These are phyloP conservation scores for Ogataea pilisensis DNA, from an alignment of 805 yeast species.

Conservation along the genomic window DNA sequence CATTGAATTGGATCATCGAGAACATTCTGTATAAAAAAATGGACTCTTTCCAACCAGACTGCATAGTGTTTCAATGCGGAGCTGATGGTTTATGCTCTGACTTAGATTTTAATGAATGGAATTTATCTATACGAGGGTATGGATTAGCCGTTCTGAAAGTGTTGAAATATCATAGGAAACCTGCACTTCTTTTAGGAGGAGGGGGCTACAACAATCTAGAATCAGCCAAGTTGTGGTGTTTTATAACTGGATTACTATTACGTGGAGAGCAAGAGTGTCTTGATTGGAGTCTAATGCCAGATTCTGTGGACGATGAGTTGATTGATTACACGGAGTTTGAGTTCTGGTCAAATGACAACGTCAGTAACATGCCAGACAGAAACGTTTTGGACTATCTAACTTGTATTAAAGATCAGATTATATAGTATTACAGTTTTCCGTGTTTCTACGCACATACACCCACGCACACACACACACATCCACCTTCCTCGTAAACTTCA, in stretches of 20 bases:
- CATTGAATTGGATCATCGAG: constrained; percentile 34
- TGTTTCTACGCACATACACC: neutral
- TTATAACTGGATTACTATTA: constrained; percentile 30
- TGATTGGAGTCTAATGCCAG: constrained; percentile 33
- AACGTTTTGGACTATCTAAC: constrained; percentile 31
- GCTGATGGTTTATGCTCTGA: constrained; percentile 72
- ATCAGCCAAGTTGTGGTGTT: constrained; percentile 59
- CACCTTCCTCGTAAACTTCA: neutral
- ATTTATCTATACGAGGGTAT: constrained; percentile 51
- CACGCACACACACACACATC: neutral
- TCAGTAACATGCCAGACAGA: constrained; percentile 30
- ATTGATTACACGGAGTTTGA: constrained; percentile 16
- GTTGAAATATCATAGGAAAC: constrained; percentile 25
- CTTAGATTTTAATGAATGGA: constrained; percentile 58
- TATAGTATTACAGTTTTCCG: neutral
- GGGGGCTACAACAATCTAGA: constrained; percentile 70
- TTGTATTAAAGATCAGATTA: constrained; percentile 6
- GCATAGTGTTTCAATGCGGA: constrained; percentile 64
- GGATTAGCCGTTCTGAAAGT: constrained; percentile 33
- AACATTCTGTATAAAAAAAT: constrained; percentile 42
- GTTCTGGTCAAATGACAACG: constrained; percentile 25
- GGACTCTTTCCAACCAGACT: constrained; percentile 40
- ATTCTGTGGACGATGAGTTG: constrained; percentile 43
- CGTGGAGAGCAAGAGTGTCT: constrained; percentile 17
- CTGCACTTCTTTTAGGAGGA: constrained; percentile 60